Conservation (phyloP, 2,329 filamentous ascomycete species). For the Cercospora canescens region DNA sequence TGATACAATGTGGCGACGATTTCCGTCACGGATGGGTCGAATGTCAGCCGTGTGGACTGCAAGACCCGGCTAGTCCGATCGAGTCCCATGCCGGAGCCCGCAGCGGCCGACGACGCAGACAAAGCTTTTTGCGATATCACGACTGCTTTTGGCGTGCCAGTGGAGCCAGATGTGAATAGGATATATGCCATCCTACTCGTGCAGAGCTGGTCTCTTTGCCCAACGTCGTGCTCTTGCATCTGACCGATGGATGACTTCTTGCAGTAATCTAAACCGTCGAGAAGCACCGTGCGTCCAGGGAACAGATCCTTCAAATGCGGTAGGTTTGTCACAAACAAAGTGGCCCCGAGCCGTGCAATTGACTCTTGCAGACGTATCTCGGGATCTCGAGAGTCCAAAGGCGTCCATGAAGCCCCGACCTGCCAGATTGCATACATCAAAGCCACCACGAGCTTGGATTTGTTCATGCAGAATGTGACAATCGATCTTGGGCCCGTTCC, state of each 20-base stretch:
- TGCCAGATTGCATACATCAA: background rate
- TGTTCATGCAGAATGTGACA: background rate
- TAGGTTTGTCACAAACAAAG: background rate
- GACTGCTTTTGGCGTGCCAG: slow-evolving; percentile 15
- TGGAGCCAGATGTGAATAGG: slow-evolving; percentile 13
- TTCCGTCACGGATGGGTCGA: background rate
- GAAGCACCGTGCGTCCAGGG: background rate
- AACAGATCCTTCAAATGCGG: background rate
- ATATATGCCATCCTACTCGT: background rate
- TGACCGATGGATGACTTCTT: no score
- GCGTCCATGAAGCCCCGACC: background rate
- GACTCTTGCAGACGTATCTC: background rate
- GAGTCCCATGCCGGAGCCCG: background rate
- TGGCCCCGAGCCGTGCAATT: background rate
- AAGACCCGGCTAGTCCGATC: background rate
- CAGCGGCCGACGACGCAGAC: background rate
- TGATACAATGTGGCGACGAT: background rate
- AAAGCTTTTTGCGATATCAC: background rate
- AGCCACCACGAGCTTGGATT: background rate
- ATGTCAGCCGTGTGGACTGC: background rate
- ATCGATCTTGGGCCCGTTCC: background rate
- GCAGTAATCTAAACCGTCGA: background rate
- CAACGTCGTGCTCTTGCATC: no score
- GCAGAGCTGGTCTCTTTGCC: background rate
- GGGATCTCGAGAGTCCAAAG: background rate